Evolutionary conservation across 2,329 filamentous ascomycete species (phyloP), one percentile per base, ranked within the genome.

Genomic region (Calonectria pseudoturangicola): DNA sequence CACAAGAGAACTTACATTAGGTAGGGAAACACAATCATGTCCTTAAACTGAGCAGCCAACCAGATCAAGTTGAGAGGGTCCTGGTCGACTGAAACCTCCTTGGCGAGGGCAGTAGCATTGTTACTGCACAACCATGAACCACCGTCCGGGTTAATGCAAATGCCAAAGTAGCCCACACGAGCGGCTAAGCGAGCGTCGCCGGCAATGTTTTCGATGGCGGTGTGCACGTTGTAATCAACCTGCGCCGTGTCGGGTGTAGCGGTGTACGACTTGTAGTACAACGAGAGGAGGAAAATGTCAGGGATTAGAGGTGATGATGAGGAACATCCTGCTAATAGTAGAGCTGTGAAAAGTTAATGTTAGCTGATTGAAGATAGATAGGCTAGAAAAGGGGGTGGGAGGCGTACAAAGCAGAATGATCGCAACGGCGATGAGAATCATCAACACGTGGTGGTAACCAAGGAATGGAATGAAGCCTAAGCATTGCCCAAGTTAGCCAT

Each of bases 11-110:
- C 94, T 88, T 85, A 97, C 94, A 99, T 93, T 25, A 99, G 87
- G 82, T 98, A 99, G 12, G 97, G 97, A 83, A 99, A 99, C 54
- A 99, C 96, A 83, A 99, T 97, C 86, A 96, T 96, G 84, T 98
- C 95, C 85, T 98, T 98, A 87, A 99, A 99, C 77, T 98, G 98
- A 79, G 93, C 93, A 28, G 97, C 96, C 68, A 99, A 91, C 97
- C 96, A 99, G 80, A 99, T 96, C 81, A 99, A 87, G 84, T 99
- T 99, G 81, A 99, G 88, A 47, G 97, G 97, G 86, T 99, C 97
- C 85, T 98, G 94, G 81, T 98, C 95, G 50, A 98, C 92, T 25
- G 91, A 93, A 51, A 98, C 91, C 85, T 98, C 93, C 83, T 97
- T 94, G 45, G 97, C 96, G 60, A 99, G 89, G 3, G 95, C 93